A percentile compares a stretch with the other conserved stretches of the same genome.
These are phyloP conservation scores for Candida sanyiensis DNA, from an alignment of 805 yeast species.

Conservation along the genomic window DNA sequence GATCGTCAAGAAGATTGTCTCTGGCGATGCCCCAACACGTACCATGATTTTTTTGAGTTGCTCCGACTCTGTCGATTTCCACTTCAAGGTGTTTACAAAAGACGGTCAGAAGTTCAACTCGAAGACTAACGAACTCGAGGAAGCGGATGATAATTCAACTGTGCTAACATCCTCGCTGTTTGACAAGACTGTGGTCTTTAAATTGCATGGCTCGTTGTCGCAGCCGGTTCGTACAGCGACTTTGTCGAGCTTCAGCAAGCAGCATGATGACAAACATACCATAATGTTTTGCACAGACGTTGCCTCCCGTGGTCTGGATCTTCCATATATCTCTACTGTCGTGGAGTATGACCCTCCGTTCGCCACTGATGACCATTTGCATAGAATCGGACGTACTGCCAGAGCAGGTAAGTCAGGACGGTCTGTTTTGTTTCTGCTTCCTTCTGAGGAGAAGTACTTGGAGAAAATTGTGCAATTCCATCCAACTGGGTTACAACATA, in stretches of 20 bases:
- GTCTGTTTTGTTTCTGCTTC: constrained; percentile 73
- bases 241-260: constrained; percentile 34
- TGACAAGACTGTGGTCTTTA: constrained; percentile 46
- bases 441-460: constrained; percentile 87
- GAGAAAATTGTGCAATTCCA: constrained; percentile 56
- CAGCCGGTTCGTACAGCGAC: constrained; percentile 83
- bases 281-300: constrained; percentile 94
- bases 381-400: constrained; percentile 96
- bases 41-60: constrained; percentile 88
- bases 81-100: constrained; percentile 67
- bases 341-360: constrained; percentile 95
- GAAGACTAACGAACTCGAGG: constrained; percentile 28
- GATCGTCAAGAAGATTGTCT: constrained; percentile 45
- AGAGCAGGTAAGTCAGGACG: constrained; percentile 89
- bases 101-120: constrained; percentile 40
- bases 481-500: constrained; percentile 44
- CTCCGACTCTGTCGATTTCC: constrained; percentile 95
- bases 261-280: constrained; percentile 44
- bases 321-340: constrained; percentile 80
- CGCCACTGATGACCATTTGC: constrained; percentile 89
- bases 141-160: constrained; percentile 30
- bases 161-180: constrained; percentile 50
- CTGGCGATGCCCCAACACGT: constrained; percentile 35
- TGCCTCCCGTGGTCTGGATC: constrained; percentile 93
- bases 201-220: constrained; percentile 85